phyloP scores from a whole-genome alignment of 2,329 filamentous ascomycete species.

The Onygenales sp. region DNA sequence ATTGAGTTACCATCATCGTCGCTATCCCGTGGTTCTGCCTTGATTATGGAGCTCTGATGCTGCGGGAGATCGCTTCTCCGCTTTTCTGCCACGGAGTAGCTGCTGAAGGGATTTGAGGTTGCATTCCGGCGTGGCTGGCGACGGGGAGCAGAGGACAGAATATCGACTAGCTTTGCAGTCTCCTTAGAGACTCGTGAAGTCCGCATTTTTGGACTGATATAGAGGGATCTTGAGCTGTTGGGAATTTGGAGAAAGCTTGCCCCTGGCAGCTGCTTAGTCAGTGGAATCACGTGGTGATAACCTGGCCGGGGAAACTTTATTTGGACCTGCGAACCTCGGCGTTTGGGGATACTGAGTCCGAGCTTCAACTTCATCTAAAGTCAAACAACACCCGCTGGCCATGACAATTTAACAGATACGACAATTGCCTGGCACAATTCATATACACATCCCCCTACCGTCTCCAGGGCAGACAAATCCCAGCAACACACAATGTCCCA shows the following conservation, averaged over 20 bases:
- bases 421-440: too few species aligned
- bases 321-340: neutral
- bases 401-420: neutral
- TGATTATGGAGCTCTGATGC: constrained; percentile 16
- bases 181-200: constrained; percentile 52
- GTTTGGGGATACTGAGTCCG: neutral
- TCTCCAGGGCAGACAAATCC: neutral
- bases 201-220: constrained; percentile 34
- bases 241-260: neutral
- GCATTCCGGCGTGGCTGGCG: constrained; percentile 31
- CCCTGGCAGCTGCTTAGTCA: neutral
- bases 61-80: constrained; percentile 18
- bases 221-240: neutral
- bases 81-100: constrained; percentile 20
- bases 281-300: constrained; percentile 1
- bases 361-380: neutral
- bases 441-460: too few species aligned
- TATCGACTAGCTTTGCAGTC: constrained; percentile 47
- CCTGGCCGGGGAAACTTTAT: too few species aligned
- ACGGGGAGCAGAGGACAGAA: constrained; percentile 32
- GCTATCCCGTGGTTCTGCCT: constrained; percentile 21
- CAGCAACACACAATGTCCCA: neutral
- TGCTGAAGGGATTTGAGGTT: neutral
- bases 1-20: constrained; percentile 23
- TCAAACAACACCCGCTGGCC: neutral